phyloP scores from a whole-genome alignment of 352 stramenopile species.

The Globisporangium viniferum region DNA sequence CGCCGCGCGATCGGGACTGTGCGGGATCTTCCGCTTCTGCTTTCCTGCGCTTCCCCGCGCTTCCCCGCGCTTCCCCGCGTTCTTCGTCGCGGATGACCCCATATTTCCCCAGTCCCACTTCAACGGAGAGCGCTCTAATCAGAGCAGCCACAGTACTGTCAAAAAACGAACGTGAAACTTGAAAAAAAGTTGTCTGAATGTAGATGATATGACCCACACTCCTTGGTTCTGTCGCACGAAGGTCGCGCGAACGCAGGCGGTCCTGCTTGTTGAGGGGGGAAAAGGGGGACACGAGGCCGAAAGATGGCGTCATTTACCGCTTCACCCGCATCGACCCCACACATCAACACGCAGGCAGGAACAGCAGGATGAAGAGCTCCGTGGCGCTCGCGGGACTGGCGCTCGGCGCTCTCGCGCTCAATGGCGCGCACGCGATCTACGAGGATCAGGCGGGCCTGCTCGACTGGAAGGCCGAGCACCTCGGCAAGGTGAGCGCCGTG shows the following conservation, averaged over 20 bases:
- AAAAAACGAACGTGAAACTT: not conserved
- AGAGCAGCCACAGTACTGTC: not conserved
- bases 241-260: not conserved
- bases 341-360: not conserved
- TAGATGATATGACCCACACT: not conserved
- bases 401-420: conserved; percentile 23
- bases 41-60: not conserved
- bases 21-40: not conserved
- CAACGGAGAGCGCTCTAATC: conserved; percentile 1
- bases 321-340: not conserved
- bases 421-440: conserved; percentile 39
- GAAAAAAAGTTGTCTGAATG: conserved; percentile 4
- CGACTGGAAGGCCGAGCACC: conserved; percentile 70
- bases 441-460: conserved; percentile 77
- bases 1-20: not conserved
- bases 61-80: not conserved
- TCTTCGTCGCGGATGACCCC: not conserved
- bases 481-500: conserved; percentile 50
- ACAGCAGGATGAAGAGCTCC: conserved; percentile 10
- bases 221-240: not conserved
- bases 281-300: conserved; percentile 4
- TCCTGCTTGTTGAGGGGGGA: not conserved
- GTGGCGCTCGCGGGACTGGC: conserved; percentile 14
- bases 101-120: not conserved
- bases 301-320: conserved; percentile 3